phyloP scores from a whole-genome alignment of 768 basidiomycete genomes.

The Pisolithus tinctorius region DNA sequence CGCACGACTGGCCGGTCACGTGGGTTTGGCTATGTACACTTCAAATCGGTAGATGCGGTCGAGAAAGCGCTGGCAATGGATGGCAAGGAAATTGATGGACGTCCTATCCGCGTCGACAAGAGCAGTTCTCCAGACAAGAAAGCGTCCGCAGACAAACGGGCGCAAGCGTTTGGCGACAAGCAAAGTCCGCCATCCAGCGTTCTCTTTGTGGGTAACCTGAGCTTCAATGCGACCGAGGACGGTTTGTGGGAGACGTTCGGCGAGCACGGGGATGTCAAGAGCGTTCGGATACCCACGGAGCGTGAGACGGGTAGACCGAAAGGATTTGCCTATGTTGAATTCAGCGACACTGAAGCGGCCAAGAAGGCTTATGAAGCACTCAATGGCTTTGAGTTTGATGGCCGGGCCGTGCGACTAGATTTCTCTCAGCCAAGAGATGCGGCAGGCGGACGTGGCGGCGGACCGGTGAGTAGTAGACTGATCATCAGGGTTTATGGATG shows the following conservation, averaged over 20 bases:
- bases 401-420: slow-evolving; percentile 77
- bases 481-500: neutral
- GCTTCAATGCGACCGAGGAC: slow-evolving; percentile 77
- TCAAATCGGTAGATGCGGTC: slow-evolving; percentile 61
- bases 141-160: slow-evolving; percentile 58
- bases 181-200: slow-evolving; percentile 61
- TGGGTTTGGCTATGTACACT: slow-evolving; percentile 81
- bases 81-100: slow-evolving; percentile 89
- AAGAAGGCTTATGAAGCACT: slow-evolving; percentile 71
- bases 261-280: slow-evolving; percentile 79
- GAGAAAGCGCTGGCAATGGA: slow-evolving; percentile 75
- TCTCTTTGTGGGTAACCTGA: slow-evolving; percentile 88
- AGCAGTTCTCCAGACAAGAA: slow-evolving; percentile 56
- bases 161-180: slow-evolving; percentile 70
- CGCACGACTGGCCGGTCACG: slow-evolving; percentile 77
- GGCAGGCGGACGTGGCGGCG: slow-evolving; percentile 45
- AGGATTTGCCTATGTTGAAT: slow-evolving; percentile 97
- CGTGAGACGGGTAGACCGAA: slow-evolving; percentile 85
- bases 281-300: slow-evolving; percentile 87
- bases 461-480: slow-evolving; percentile 31
- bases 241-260: slow-evolving; percentile 84
- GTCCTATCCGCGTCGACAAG: slow-evolving; percentile 80
- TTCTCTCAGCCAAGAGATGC: slow-evolving; percentile 77
- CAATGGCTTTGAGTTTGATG: slow-evolving; percentile 71
- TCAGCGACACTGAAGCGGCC: slow-evolving; percentile 71